Evolutionary conservation across 2,329 filamentous ascomycete genomes (phyloP).

Genomic region (Alternaria triticina): DNA sequence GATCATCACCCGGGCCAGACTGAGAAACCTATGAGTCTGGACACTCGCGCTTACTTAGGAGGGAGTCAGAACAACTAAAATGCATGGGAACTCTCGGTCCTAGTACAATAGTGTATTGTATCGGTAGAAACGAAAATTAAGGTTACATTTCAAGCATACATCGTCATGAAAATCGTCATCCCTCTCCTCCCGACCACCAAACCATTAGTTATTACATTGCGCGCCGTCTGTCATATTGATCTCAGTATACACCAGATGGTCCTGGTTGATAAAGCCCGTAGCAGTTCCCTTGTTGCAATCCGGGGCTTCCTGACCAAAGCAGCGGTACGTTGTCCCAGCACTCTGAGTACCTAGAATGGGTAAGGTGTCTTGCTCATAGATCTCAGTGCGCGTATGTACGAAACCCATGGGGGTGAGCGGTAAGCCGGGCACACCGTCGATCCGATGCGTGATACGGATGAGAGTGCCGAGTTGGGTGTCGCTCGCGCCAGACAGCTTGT

Average conservation of each 20-base stretch:
- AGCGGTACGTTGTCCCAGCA: conserved; percentile 15
- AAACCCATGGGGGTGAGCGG: conserved; percentile 66
- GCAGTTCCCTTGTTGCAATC: conserved; percentile 16
- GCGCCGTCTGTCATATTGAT: conserved; percentile 14
- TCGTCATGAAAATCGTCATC: not conserved
- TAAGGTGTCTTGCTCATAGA: conserved; percentile 49
- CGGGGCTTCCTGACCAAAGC: conserved; percentile 21
- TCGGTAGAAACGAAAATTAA: not conserved
- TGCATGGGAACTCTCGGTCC: not conserved
- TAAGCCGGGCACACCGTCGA: conserved; percentile 71
- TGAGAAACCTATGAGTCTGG: not conserved
- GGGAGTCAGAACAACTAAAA: not conserved
- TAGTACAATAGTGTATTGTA: not conserved
- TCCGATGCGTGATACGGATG: conserved; percentile 69
- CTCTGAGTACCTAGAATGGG: conserved; percentile 5
- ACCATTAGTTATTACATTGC: conserved; percentile 1
- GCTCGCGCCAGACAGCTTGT: conserved; percentile 49
- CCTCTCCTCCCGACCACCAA: not conserved
- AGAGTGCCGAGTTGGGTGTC: conserved; percentile 58
- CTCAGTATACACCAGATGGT: conserved; percentile 19
- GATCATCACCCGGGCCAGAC: not conserved
- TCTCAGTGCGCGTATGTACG: conserved; percentile 71
- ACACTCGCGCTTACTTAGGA: not conserved
- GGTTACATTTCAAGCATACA: not conserved
- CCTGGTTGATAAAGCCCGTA: conserved; percentile 15